Conservation (phyloP, 371 early-diverging fungal genomes). For the Circinella minor region DNA sequence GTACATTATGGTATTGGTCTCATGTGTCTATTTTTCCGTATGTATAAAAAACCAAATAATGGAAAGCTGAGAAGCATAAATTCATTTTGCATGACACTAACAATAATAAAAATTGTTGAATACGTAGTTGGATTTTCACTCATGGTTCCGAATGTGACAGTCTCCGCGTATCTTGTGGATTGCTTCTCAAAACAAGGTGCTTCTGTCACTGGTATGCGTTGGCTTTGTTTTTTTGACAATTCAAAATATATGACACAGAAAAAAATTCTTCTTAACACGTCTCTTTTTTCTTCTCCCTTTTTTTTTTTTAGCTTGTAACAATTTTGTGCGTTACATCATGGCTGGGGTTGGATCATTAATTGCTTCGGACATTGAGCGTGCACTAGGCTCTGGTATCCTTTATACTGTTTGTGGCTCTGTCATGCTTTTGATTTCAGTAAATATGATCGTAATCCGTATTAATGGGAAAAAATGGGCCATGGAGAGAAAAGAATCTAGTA, state of each 20-base stretch:
- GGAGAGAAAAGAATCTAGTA: neutral
- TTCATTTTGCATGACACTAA: too few relatives aligned
- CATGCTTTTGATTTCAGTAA: neutral
- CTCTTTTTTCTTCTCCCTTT: neutral
- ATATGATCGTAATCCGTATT: neutral
- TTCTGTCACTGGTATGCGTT: conserved; percentile 39
- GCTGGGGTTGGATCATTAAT: conserved; percentile 48
- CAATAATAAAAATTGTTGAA: neutral
- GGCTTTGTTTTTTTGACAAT: too few relatives aligned
- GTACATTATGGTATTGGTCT: conserved; percentile 47
- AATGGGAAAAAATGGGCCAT: conserved; percentile 9
- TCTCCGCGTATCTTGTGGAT: conserved; percentile 48
- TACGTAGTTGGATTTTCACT: conserved; percentile 43
- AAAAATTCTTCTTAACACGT: too few relatives aligned
- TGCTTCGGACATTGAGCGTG: conserved; percentile 33
- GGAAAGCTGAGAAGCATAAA: too few relatives aligned
- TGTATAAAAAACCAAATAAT: conserved; percentile 9
- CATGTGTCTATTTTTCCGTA: conserved; percentile 43
- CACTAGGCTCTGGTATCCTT: conserved; percentile 33
- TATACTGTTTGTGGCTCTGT: conserved; percentile 38
- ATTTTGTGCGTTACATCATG: conserved; percentile 40
- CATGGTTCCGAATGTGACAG: conserved; percentile 37
- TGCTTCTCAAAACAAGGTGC: conserved; percentile 43
- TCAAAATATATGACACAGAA: too few relatives aligned
- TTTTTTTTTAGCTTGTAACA: conserved; percentile 41